Evolutionary conservation across 495 filamentous ascomycete genomes (phyloP).

Genomic region (Darksidea phi): DNA sequence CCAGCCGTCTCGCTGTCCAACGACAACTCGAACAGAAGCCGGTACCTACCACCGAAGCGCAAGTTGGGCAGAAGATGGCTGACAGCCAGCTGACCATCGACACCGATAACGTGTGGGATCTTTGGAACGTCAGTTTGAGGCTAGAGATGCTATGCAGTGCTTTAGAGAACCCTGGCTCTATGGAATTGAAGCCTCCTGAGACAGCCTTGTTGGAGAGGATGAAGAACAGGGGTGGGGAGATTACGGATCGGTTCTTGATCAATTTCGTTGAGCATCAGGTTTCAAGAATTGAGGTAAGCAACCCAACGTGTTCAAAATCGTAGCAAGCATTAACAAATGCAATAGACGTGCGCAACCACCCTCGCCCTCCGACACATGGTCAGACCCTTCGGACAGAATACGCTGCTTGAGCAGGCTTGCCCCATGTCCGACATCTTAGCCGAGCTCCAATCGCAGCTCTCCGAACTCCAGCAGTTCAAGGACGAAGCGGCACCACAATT

Average conservation of each 20-base stretch:
- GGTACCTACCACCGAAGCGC: slow-evolving; percentile 7
- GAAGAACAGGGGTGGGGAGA: slow-evolving; percentile 77
- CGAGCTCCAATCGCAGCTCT: slow-evolving; percentile 39
- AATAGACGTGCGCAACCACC: slow-evolving; percentile 45
- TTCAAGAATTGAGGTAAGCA: slow-evolving; percentile 85
- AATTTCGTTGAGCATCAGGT: slow-evolving; percentile 93
- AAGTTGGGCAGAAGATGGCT: slow-evolving; percentile 38
- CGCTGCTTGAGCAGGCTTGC: slow-evolving; percentile 42
- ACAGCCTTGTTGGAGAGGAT: slow-evolving; percentile 79
- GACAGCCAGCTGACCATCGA: slow-evolving; percentile 57
- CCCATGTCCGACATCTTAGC: slow-evolving; percentile 44
- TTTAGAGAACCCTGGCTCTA: slow-evolving; percentile 63
- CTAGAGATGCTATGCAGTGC: slow-evolving; percentile 89
- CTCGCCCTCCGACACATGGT: slow-evolving; percentile 47
- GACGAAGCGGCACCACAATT: slow-evolving; percentile 23
- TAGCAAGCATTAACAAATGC: slow-evolving; percentile 9
- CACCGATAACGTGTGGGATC: slow-evolving; percentile 77
- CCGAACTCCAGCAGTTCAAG: slow-evolving; percentile 38
- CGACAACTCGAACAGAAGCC: slow-evolving; percentile 50
- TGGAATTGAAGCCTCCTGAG: slow-evolving; percentile 67
- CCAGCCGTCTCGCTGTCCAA: slow-evolving; percentile 69
- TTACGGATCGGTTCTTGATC: slow-evolving; percentile 79
- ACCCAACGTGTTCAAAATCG: background rate
- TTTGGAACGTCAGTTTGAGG: slow-evolving; percentile 86
- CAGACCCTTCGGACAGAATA: slow-evolving; percentile 40